A percentile compares a stretch with the other conserved stretches of the same genome.
These are phyloP conservation scores for Fusarium tricinctum DNA, from an alignment of 2,329 filamentous ascomycete species.

Conservation along the genomic window DNA sequence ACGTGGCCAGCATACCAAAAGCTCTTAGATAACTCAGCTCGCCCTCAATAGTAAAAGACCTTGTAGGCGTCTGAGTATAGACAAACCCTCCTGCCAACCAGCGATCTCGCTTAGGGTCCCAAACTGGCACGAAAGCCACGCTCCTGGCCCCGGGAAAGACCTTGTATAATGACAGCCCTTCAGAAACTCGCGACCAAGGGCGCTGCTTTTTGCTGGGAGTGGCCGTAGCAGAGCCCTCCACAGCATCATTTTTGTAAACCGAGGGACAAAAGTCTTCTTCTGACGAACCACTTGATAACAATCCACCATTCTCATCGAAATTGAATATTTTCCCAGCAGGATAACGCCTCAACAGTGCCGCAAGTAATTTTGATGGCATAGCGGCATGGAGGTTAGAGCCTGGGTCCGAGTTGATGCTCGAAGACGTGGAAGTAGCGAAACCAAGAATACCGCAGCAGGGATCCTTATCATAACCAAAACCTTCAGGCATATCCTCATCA, in stretches of 20 bases:
- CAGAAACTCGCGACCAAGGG: conserved; percentile 17
- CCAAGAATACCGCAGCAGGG: conserved; percentile 55
- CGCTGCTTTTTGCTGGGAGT: neutral
- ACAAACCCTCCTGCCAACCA: conserved; percentile 65
- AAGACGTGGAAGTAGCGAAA: conserved; percentile 54
- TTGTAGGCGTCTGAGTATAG: conserved; percentile 61
- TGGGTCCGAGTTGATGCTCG: conserved; percentile 53
- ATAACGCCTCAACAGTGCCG: conserved; percentile 60
- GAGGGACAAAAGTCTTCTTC: conserved; percentile 45
- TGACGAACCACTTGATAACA: conserved; percentile 53
- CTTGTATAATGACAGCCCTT: conserved; percentile 45
- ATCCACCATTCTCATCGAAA: conserved; percentile 57
- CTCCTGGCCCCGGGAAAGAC: conserved; percentile 61
- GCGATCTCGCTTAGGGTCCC: conserved; percentile 61
- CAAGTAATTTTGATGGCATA: conserved; percentile 58
- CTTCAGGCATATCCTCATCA: conserved; percentile 45
- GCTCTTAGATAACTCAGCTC: conserved; percentile 66
- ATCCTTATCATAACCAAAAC: conserved; percentile 14
- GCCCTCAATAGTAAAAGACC: conserved; percentile 60
- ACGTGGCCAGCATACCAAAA: conserved; percentile 69
- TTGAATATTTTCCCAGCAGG: conserved; percentile 63
- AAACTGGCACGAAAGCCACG: conserved; percentile 63
- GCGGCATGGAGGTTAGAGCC: conserved; percentile 36
- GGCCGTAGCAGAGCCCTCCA: neutral
- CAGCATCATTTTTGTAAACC: neutral